Percentiles rank a stretch among this genome's conserved stretches.
Evolutionary conservation across 495 filamentous ascomycete genomes (phyloP).

Genomic region (Daldinia caldariorum): DNA sequence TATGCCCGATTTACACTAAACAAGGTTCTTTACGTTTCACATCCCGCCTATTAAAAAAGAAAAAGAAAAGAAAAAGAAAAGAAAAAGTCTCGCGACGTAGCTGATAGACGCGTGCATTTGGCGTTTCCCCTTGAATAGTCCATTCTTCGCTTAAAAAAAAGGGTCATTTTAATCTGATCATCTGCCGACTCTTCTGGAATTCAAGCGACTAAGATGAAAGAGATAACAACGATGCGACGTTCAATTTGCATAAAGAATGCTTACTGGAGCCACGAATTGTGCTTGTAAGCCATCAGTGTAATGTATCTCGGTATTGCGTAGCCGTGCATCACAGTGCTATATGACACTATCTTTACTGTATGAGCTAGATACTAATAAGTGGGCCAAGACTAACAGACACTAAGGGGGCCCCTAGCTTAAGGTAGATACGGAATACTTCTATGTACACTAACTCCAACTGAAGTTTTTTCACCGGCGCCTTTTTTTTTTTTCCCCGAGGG

Average conservation of each 20-base stretch:
- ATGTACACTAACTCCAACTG: not conserved
- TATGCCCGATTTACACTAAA: too few species aligned
- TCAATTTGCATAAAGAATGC: slow-evolving; percentile 19
- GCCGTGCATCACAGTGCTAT: slow-evolving; percentile 25
- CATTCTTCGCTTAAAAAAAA: slow-evolving; percentile 28
- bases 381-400: not conserved
- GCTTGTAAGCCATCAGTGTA: not conserved
- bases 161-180: slow-evolving; percentile 8
- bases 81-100: slow-evolving; percentile 7
- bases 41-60: slow-evolving; percentile 19
- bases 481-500: not conserved
- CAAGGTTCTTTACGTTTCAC: not conserved
- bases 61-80: too few species aligned
- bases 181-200: slow-evolving; percentile 26
- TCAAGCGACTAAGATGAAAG: slow-evolving; percentile 6
- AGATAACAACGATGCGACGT: slow-evolving; percentile 26
- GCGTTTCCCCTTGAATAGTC: slow-evolving; percentile 35
- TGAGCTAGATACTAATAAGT: not conserved
- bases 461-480: not conserved
- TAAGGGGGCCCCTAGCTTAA: slow-evolving; percentile 12
- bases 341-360: not conserved
- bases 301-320: not conserved
- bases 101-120: slow-evolving; percentile 31
- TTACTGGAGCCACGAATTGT: slow-evolving; percentile 15
- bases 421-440: too few species aligned